Conservation (phyloP, 352 stramenopile species). For the Pythium dissimile region DNA sequence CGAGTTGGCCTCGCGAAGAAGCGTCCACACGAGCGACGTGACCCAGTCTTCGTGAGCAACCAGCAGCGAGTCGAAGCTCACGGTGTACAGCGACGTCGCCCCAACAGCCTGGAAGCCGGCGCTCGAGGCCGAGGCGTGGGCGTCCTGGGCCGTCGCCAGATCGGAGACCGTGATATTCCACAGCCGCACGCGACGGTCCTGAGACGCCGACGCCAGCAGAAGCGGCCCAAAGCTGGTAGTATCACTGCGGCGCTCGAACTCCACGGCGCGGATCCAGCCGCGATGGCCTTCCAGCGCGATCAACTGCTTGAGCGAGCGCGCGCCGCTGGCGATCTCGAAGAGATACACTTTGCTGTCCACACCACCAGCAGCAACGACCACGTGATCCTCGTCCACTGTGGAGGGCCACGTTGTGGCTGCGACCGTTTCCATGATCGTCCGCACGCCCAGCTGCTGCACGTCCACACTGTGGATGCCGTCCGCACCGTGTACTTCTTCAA, state of each 20-base stretch:
- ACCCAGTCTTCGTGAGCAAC: conserved; percentile 81
- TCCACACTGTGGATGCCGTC: conserved; percentile 20
- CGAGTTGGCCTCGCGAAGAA: not conserved
- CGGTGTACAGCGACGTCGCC: conserved; percentile 25
- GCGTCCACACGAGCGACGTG: conserved; percentile 60
- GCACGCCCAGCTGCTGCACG: conserved; percentile 26
- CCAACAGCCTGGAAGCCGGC: conserved; percentile 35
- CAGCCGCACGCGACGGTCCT: conserved; percentile 68
- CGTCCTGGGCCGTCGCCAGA: not conserved
- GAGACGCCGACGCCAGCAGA: conserved; percentile 59
- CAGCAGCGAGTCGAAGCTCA: conserved; percentile 67
- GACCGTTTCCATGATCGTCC: conserved; percentile 55
- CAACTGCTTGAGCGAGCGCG: conserved; percentile 24
- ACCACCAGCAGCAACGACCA: conserved; percentile 59
- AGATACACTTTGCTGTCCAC: conserved; percentile 69
- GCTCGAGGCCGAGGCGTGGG: conserved; percentile 8
- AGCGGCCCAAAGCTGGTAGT: not conserved
- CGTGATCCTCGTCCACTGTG: conserved; percentile 17
- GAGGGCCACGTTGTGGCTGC: conserved; percentile 18
- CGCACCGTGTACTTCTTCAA: conserved; percentile 21
- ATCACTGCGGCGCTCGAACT: conserved; percentile 34
- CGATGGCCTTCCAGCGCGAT: conserved; percentile 54
- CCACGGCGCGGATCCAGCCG: conserved; percentile 64
- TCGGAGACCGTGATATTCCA: conserved; percentile 41
- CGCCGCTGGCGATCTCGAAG: conserved; percentile 34